Evolutionary conservation across 768 basidiomycete species (phyloP).

Genomic region (Sistotremastrum suecicum): DNA sequence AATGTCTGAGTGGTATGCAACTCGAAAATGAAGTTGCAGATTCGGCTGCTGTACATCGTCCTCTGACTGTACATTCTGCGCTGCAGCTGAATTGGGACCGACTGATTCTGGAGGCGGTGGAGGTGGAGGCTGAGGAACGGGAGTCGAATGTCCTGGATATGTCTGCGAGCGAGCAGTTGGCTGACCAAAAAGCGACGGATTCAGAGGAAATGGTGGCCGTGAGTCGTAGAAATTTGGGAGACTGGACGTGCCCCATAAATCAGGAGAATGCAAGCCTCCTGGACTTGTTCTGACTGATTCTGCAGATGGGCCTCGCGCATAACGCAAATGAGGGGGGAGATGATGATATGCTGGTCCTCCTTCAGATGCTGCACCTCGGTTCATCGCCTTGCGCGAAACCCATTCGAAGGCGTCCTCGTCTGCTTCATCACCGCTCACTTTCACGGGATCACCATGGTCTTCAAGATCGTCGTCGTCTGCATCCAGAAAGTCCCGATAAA

Average conservation of each 20-base stretch:
- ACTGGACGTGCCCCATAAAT: constrained; percentile 28
- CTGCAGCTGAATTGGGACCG: neutral
- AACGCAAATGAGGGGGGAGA: constrained; percentile 60
- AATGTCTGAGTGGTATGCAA: constrained; percentile 80
- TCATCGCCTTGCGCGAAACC: constrained; percentile 54
- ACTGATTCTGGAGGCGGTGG: constrained; percentile 4
- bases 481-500: constrained; percentile 88
- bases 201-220: constrained; percentile 16
- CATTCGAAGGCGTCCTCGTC: constrained; percentile 64
- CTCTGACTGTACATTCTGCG: constrained; percentile 13
- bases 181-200: constrained; percentile 4
- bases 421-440: constrained; percentile 33
- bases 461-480: constrained; percentile 52
- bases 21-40: constrained; percentile 76
- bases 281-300: constrained; percentile 49
- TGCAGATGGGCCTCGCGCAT: constrained; percentile 38
- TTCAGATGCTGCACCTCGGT: constrained; percentile 34
- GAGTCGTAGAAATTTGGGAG: constrained; percentile 26
- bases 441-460: constrained; percentile 23
- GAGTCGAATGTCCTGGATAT: constrained; percentile 1
- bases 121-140: constrained; percentile 5
- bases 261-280: constrained; percentile 26
- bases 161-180: no score
- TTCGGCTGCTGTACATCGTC: constrained; percentile 39
- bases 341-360: constrained; percentile 46